phyloP scores from a whole-genome alignment of 164 flowering plant genomes.

The Annona squamosa region DNA sequence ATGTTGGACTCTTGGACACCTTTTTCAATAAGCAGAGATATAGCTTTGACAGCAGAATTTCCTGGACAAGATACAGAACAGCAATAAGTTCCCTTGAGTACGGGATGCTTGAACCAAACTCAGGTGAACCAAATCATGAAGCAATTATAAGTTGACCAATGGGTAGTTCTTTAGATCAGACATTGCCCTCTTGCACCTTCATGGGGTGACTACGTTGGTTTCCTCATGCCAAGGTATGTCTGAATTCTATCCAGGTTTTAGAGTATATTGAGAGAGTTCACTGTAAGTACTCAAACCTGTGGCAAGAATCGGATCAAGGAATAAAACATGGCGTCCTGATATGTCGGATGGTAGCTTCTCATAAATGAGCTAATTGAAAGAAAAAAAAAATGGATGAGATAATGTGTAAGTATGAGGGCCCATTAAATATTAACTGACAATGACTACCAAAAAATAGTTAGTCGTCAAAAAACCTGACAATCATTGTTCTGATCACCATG shows the following conservation, averaged over 20 bases:
- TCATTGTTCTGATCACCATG: constrained; percentile 52
- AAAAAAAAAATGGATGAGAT: neutral
- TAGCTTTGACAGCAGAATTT: constrained; percentile 69
- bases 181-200: neutral
- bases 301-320: constrained; percentile 79
- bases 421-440: neutral
- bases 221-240: neutral
- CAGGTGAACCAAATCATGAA: neutral
- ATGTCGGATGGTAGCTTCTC: constrained; percentile 76
- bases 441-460: neutral
- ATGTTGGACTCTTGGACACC: constrained; percentile 74
- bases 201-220: too few species aligned
- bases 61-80: constrained; percentile 30
- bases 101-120: neutral
- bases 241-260: neutral
- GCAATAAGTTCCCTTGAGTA: neutral
- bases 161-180: neutral
- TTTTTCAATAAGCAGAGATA: constrained; percentile 56
- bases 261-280: neutral
- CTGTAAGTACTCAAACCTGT: constrained; percentile 41
- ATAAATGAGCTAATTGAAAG: constrained; percentile 53
- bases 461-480: constrained; percentile 37
- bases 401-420: constrained; percentile 3
- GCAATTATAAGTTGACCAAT: neutral
- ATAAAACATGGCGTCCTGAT: constrained; percentile 58